Evolutionary conservation across 805 yeast species (phyloP), one percentile per base, ranked within the genome.

Genomic region (Cyberlindnera galapagoensis): DNA sequence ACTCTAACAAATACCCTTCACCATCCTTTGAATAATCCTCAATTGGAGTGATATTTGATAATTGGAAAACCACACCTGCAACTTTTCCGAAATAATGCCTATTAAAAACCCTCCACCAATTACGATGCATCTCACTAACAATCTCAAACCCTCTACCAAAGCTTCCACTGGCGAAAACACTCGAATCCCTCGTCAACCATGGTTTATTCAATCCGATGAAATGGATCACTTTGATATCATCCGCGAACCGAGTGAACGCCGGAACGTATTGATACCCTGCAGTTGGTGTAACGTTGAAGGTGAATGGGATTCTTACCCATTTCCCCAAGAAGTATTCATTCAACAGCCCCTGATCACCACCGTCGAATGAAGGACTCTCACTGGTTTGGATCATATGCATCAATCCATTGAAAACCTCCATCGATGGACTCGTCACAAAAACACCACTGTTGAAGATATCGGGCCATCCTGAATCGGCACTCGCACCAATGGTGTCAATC

Each of bases 321-420:
- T 58, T 54, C 3, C 51, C 46, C 10, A 37, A 44, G 51, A 80
- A 83, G 48, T 66, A 77, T 46, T 80, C 79, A 54, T 85, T 84
- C 43, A 84, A 63, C 27, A 84, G 60, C 8, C 95, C 95, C 55
- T 84, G 95, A 57, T 84, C 95, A 3, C 90, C 88, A 21, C 94
- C 94, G 54, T 84, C 95, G 49, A 84, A 82, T 0, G 71, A 57
- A 2, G 58, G 60, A 43, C 7, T 27, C 23, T 35, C 45, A 8
- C 42, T 42, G 7, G 41, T 42, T 38, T 24, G 42, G 22, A 59
- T 47, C 18, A 42, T 43, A 1, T 40, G 24, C 18, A 53, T 28
- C 26, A 84, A 60, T 16, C 59, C 59, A 6, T 54, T 40, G 44
- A 58, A 76, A 17, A 61, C 68, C 0, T 36, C 34, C 3, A 43